Percentiles rank a stretch among this genome's conserved stretches.
phyloP scores from a whole-genome alignment of 1,284 basidiomycete species.

The Pulchroboletus neoregius region DNA sequence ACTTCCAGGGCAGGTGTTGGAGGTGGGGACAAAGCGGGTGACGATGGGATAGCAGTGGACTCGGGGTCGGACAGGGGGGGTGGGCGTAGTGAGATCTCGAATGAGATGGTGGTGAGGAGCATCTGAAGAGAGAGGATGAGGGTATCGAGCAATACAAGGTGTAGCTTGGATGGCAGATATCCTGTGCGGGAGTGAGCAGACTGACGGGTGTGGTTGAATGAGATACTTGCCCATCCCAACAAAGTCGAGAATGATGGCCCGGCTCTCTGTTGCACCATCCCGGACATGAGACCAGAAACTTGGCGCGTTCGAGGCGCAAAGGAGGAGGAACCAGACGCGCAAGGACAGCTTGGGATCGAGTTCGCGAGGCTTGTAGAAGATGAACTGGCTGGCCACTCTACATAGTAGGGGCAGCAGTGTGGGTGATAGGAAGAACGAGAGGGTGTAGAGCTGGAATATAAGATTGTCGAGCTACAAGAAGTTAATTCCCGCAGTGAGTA shows the following conservation, averaged over 20 bases:
- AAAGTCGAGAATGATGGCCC: conserved; percentile 68
- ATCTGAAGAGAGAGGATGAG: conserved; percentile 62
- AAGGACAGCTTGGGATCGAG: conserved; percentile 57
- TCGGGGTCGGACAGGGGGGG: conserved; percentile 32
- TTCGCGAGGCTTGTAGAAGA: conserved; percentile 61
- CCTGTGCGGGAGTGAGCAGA: conserved; percentile 38
- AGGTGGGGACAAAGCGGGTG: conserved; percentile 21
- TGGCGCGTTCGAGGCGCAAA: conserved; percentile 54
- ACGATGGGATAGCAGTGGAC: conserved; percentile 23
- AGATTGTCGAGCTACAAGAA: conserved; percentile 57
- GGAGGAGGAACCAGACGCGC: conserved; percentile 58
- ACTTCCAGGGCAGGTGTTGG: conserved; percentile 24
- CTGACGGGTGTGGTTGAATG: background rate
- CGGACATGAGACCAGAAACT: conserved; percentile 59
- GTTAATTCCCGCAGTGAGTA: conserved; percentile 16
- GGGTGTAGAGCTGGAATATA: conserved; percentile 64
- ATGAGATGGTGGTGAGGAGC: conserved; percentile 60
- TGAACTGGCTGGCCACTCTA: conserved; percentile 51
- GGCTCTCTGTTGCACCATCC: conserved; percentile 47
- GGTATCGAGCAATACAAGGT: conserved; percentile 62
- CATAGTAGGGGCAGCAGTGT: conserved; percentile 57
- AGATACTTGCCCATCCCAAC: conserved; percentile 62
- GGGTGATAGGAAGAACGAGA: conserved; percentile 74
- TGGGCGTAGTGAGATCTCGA: conserved; percentile 48
- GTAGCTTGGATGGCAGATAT: conserved; percentile 54